phyloP scores from a whole-genome alignment of 192 early-diverging fungal species.

The Mortierella claussenii region DNA sequence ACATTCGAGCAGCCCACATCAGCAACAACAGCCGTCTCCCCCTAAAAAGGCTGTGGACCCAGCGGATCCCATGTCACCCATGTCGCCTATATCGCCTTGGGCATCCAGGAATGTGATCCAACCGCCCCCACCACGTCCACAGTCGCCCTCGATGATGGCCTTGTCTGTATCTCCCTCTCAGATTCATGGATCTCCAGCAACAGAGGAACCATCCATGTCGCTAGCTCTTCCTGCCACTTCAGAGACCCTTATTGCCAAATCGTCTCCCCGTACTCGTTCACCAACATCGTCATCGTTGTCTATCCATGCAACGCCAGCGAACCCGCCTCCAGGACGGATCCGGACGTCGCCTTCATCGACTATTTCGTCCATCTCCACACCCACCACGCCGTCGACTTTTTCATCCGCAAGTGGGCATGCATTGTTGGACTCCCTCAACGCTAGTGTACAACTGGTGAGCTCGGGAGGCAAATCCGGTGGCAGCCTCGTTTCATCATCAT shows the following conservation, averaged over 20 bases:
- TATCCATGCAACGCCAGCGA: no score
- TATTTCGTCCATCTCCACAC: slow-evolving; percentile 37
- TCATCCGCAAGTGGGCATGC: slow-evolving; percentile 29
- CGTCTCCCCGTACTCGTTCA: no score
- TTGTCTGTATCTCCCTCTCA: slow-evolving; percentile 24
- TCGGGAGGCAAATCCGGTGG: no score
- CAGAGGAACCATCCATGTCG: background rate
- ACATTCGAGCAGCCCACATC: no score
- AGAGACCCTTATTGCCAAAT: no score
- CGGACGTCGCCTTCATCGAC: slow-evolving; percentile 35
- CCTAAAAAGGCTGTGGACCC: background rate
- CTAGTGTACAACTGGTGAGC: slow-evolving; percentile 26
- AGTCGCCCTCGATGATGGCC: slow-evolving; percentile 6
- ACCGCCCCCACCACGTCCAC: background rate
- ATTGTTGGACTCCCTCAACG: slow-evolving; percentile 25
- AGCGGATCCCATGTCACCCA: slow-evolving; percentile 9
- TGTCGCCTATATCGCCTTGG: slow-evolving; percentile 25
- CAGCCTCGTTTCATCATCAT: no score
- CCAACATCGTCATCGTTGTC: no score
- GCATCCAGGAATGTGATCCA: background rate
- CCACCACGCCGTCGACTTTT: slow-evolving; percentile 42
- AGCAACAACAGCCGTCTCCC: no score
- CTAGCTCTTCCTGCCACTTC: background rate
- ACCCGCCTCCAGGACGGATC: slow-evolving; percentile 11
- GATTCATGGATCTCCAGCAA: slow-evolving; percentile 1